A percentile compares a stretch with the other conserved stretches of the same genome.
Conservation (phyloP, 2,329 filamentous ascomycete species). For the Emericellopsis cladophorae region DNA sequence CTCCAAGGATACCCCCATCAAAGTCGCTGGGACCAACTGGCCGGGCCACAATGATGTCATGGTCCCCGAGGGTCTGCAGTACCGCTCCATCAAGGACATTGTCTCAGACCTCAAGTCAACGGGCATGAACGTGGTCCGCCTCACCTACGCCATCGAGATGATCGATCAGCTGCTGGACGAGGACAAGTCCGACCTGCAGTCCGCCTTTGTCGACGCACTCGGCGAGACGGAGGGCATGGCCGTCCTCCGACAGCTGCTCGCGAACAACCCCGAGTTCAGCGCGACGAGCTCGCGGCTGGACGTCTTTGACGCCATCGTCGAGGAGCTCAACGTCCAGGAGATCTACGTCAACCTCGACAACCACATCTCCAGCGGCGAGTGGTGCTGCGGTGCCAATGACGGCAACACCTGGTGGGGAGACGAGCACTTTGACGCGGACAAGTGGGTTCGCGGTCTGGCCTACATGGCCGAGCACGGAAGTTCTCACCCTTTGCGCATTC, state of each 20-base stretch:
- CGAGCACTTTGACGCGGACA: conserved; percentile 39
- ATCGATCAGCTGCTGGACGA: conserved; percentile 43
- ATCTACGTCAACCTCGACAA: conserved; percentile 50
- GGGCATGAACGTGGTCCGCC: conserved; percentile 49
- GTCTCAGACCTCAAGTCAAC: conserved; percentile 43
- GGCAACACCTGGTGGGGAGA: conserved; percentile 52
- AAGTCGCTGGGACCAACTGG: conserved; percentile 48
- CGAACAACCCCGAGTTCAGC: conserved; percentile 43
- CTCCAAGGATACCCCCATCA: conserved; percentile 26
- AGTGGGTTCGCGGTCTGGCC: conserved; percentile 46
- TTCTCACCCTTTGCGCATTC: background rate
- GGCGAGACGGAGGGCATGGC: conserved; percentile 39
- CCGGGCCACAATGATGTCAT: conserved; percentile 49
- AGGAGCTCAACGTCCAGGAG: conserved; percentile 38
- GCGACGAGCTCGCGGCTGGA: conserved; percentile 39
- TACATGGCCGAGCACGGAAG: conserved; percentile 49
- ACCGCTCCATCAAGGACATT: conserved; percentile 41
- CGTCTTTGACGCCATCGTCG: conserved; percentile 47
- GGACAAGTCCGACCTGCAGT: conserved; percentile 30
- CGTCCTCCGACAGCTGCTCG: conserved; percentile 36
- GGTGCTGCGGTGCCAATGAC: conserved; percentile 43
- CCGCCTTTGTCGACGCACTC: conserved; percentile 29
- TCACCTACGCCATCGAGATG: conserved; percentile 53
- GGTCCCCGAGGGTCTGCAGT: conserved; percentile 52
- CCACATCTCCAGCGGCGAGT: conserved; percentile 43